Evolutionary conservation across 768 basidiomycete species (phyloP), one percentile per base, ranked within the genome.

Genomic region (Trametes cubensis): DNA sequence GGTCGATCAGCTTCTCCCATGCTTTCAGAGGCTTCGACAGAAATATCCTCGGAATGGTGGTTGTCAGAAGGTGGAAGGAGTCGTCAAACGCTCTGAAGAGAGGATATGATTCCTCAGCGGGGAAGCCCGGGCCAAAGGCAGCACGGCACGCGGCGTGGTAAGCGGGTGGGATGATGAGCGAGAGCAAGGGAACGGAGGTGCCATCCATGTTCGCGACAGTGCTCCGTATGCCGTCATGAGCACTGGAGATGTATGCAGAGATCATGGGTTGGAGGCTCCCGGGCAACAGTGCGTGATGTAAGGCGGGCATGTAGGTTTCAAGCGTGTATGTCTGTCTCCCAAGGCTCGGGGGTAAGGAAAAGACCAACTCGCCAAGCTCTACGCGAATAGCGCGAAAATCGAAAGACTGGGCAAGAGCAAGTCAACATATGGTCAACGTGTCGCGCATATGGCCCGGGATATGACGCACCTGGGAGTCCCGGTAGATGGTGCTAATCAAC

Each of bases 1-100:
- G 15, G 21, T 64, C 57, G 11, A 66, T 28, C 6, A 69, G 60
- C 6, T 64, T 52, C 2, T 67, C 57, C 64, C 62, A 67, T 3
- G 61, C 66, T 2, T 59, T 30, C 7, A 59, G 39, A 17, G 62
- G 30, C 23, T 55, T 64, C 28, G 59, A n/a, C 3, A 69, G 28
- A 26, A 73, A 40, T 39, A 67, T 64, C 28, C 56, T 51, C 6
- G 69, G 71, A 3, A 70, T 25, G 13, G 51, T 50, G 21, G 64
- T 58, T 2, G 53, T 51, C 17, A 70, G 48, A 2, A 71, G 39
- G 25, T 49, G 64, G 49, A 72, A 69, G 2, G 40, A 54, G 20
- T 63, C 61, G 61, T 71, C 69, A 46, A 72, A 73, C 8, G 47
- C 55, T 23, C 23, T 26, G 56, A 72, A 73, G 7, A 23, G 21